These are phyloP conservation scores for Phytophthora hibernalis DNA, from an alignment of 352 stramenopile genomes.

Conservation along the genomic window DNA sequence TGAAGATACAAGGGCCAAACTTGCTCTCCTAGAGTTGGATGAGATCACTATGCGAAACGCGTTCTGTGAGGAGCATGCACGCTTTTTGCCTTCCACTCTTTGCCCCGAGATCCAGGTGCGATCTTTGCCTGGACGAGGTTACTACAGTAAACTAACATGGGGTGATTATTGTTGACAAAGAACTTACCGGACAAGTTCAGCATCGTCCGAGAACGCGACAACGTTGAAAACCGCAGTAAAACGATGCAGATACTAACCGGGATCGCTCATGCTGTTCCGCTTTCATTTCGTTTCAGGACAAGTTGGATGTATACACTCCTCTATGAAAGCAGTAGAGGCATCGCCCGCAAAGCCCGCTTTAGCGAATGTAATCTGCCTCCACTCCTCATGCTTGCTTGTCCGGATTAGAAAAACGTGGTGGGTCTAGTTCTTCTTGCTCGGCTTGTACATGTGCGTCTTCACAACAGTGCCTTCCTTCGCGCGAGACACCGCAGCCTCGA, in stretches of 20 bases:
- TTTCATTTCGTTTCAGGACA: constrained; percentile 22
- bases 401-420: constrained; percentile 15
- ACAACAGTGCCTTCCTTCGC: constrained; percentile 75
- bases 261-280: constrained; percentile 8
- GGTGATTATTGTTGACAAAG: constrained; percentile 29
- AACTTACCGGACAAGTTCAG: constrained; percentile 61
- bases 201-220: constrained; percentile 38
- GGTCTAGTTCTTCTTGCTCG: constrained; percentile 39
- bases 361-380: constrained; percentile 1
- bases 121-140: not conserved
- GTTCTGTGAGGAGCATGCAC: constrained; percentile 70
- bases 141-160: not conserved
- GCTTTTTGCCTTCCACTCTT: constrained; percentile 73
- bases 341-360: not conserved
- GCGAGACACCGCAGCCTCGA: constrained; percentile 73
- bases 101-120: constrained; percentile 77
- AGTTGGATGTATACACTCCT: constrained; percentile 10
- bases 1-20: constrained; percentile 57
- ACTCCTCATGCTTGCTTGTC: constrained; percentile 11
- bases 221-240: constrained; percentile 21
- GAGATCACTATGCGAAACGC: constrained; percentile 47
- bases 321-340: constrained; percentile 11
- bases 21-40: constrained; percentile 56
- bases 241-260: not conserved
- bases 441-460: constrained; percentile 76